These are phyloP conservation scores for Cupressus sempervirens DNA, from an alignment of 75 land plant genomes.

Conservation along the genomic window DNA sequence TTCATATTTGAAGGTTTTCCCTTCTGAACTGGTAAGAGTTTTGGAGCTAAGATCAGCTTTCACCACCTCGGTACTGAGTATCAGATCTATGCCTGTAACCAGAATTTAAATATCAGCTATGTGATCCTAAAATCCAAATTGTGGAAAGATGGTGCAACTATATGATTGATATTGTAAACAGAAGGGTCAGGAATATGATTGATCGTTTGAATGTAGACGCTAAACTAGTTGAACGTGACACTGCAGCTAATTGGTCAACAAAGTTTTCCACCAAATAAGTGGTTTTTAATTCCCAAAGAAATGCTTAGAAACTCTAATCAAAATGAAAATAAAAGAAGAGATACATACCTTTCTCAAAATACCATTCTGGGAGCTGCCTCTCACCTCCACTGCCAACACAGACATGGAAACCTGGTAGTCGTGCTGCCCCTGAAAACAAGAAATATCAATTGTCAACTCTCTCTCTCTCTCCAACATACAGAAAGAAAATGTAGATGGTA, in stretches of 20 bases:
- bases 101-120: background rate
- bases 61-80: constrained; percentile 84
- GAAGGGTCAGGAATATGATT: background rate
- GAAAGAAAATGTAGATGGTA: background rate
- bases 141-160: background rate
- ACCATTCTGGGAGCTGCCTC: constrained; percentile 88
- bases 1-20: constrained; percentile 57
- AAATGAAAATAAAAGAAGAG: background rate
- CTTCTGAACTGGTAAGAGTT: constrained; percentile 63
- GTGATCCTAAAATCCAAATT: background rate
- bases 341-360: constrained; percentile 70
- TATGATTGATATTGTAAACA: background rate
- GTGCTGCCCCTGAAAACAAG: constrained; percentile 62
- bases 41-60: constrained; percentile 81
- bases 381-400: constrained; percentile 98
- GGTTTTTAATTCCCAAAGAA: background rate
- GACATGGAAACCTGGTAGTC: constrained; percentile 94
- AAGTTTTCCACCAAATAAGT: constrained; percentile 4
- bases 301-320: background rate
- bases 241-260: background rate
- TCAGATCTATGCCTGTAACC: constrained; percentile 77
- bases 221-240: background rate
- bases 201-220: background rate
- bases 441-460: background rate
- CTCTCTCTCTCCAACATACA: background rate